phyloP scores from a whole-genome alignment of 2,329 filamentous ascomycete species.

The Scedosporium minutisporum region DNA sequence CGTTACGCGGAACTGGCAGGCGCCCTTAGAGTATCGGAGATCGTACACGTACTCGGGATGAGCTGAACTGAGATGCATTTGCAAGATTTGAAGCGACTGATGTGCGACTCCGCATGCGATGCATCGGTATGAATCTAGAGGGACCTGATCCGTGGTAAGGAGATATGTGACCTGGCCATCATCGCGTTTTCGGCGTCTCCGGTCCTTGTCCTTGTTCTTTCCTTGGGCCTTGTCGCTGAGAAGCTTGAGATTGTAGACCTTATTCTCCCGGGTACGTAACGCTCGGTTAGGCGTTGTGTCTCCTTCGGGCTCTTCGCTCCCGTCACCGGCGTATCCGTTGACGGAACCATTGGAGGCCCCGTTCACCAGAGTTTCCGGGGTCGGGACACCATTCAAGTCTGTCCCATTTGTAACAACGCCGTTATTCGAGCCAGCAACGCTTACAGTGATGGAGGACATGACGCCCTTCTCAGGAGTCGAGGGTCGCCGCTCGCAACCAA shows the following conservation, averaged over 20 bases:
- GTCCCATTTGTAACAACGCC: slow-evolving; percentile 9
- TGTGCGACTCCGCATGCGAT: slow-evolving; percentile 39
- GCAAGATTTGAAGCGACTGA: slow-evolving; percentile 36
- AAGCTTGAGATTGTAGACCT: slow-evolving; percentile 50
- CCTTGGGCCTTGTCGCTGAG: slow-evolving; percentile 46
- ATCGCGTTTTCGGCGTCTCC: slow-evolving; percentile 15
- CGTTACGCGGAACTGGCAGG: slow-evolving; percentile 29
- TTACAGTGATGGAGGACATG: slow-evolving; percentile 33
- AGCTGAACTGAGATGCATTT: slow-evolving; percentile 33
- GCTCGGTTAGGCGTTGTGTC: slow-evolving; percentile 43
- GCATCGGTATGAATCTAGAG: slow-evolving; percentile 40
- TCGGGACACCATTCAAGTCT: slow-evolving; percentile 8
- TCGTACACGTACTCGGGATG: slow-evolving; percentile 38
- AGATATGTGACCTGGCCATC: slow-evolving; percentile 37
- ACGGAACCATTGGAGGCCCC: slow-evolving; percentile 10
- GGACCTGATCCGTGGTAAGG: slow-evolving; percentile 33
- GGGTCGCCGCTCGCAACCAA: slow-evolving; percentile 17
- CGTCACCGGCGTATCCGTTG: slow-evolving; percentile 26
- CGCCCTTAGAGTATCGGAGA: slow-evolving; percentile 24
- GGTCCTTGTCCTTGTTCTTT: slow-evolving; percentile 26
- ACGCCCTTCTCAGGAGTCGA: slow-evolving; percentile 27
- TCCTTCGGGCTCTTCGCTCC: slow-evolving; percentile 34
- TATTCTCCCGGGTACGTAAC: slow-evolving; percentile 36
- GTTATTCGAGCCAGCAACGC: slow-evolving; percentile 22
- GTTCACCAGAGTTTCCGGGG: slow-evolving; percentile 10